phyloP scores from a whole-genome alignment of 2,329 filamentous ascomycete genomes.

The Monosporascus sp. region DNA sequence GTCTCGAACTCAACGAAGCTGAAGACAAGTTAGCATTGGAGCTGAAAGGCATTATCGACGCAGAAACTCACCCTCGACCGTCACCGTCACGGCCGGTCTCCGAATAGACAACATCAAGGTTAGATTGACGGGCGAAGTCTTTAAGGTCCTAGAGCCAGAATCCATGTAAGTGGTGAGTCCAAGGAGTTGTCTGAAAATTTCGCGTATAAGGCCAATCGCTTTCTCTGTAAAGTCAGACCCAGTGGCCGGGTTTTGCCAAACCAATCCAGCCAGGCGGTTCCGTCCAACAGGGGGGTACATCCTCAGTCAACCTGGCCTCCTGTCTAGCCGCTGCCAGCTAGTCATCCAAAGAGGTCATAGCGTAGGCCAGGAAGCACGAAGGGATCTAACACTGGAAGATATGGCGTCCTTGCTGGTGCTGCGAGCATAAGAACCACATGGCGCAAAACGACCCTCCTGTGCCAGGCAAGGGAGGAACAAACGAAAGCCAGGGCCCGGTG shows the following conservation, averaged over 20 bases:
- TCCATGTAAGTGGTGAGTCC: constrained; percentile 72
- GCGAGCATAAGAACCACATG: constrained; percentile 18
- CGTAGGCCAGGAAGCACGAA: constrained; percentile 17
- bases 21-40: constrained; percentile 11
- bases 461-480: constrained; percentile 19
- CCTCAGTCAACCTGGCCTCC: constrained; percentile 25
- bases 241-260: constrained; percentile 26
- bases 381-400: constrained; percentile 16
- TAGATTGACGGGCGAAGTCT: constrained; percentile 96
- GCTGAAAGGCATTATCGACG: not conserved
- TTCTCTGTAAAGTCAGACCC: constrained; percentile 28
- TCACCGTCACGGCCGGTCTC: constrained; percentile 90
- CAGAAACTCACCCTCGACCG: constrained; percentile 72
- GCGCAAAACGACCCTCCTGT: constrained; percentile 20
- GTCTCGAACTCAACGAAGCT: constrained; percentile 99
- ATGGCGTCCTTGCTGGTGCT: constrained; percentile 20
- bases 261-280: constrained; percentile 25
- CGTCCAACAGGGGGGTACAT: constrained; percentile 23
- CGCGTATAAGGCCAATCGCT: constrained; percentile 24
- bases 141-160: constrained; percentile 91
- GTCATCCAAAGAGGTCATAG: constrained; percentile 16
- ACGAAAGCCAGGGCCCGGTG: constrained; percentile 29
- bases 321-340: constrained; percentile 22
- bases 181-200: constrained; percentile 36
- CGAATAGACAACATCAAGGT: constrained; percentile 95